Percentiles rank a stretch among this genome's conserved stretches.
Conservation (phyloP, 345 rosid species). For the Adansonia digitata region DNA sequence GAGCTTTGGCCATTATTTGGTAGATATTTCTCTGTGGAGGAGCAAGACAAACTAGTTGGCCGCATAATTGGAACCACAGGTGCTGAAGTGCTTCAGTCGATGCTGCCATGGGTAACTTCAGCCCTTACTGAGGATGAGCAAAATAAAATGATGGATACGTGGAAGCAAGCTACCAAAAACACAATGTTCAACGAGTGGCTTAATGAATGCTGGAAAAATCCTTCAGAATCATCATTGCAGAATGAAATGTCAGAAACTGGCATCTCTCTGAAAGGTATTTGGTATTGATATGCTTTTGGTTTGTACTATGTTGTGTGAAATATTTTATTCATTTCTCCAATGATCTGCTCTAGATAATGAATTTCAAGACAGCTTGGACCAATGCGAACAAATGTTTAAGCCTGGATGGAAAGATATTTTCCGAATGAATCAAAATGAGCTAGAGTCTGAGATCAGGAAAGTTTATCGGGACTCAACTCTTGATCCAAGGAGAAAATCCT, state of each 20-base stretch:
- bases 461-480: conserved; percentile 58
- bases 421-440: conserved; percentile 75
- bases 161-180: conserved; percentile 94
- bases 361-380: conserved; percentile 58
- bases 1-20: conserved; percentile 91
- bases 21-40: conserved; percentile 66
- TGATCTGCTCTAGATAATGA: conserved; percentile 36
- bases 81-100: conserved; percentile 91
- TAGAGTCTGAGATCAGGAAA: conserved; percentile 64
- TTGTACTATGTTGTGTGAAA: conserved; percentile 8
- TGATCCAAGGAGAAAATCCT: conserved; percentile 66
- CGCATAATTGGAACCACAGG: conserved; percentile 89
- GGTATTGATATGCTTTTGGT: conserved; percentile 7
- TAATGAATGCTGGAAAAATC: conserved; percentile 65
- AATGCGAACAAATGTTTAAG: conserved; percentile 68
- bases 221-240: conserved; percentile 42
- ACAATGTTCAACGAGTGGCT: conserved; percentile 97
- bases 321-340: conserved; percentile 21
- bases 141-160: conserved; percentile 87
- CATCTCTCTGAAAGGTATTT: conserved; percentile 46
- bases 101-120: conserved; percentile 94
- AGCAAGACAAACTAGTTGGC: conserved; percentile 87
- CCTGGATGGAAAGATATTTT: conserved; percentile 98
- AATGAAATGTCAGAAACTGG: conserved; percentile 41
- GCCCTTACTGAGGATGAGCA: conserved; percentile 88